Evolutionary conservation across 2,329 filamentous ascomycete genomes (phyloP), one percentile per base, ranked within the genome.

Genomic region (Phialemonium atrogriseum): DNA sequence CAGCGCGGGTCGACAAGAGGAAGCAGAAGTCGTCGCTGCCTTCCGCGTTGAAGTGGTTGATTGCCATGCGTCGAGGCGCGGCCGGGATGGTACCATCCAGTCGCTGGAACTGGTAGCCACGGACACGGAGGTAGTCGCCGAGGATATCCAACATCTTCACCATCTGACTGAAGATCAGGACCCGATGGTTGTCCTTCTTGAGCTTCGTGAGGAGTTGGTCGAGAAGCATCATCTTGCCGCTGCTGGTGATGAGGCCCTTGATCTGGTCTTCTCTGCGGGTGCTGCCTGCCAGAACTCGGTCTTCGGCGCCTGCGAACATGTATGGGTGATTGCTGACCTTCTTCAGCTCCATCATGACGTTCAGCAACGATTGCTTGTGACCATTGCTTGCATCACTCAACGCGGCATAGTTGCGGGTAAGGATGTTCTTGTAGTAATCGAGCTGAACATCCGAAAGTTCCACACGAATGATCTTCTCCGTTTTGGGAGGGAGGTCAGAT

Each of bases 341-440:
- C 66, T 98, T 98, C 49, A 98, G 60, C 57, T 98, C 91, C 91
- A 98, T 98, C 77, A 98, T 95, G 54, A 98, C 91, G 58, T 98
- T 98, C 41, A 98, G 66, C 10, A 98, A 64, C 0, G 89, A 96
- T 44, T 94, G 89, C 58, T 94, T 96, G 55, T 93, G 85, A 5
- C 89, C 91, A 38, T 77, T 85, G 26, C 81, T 80, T 27, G 87
- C 89, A 50, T 94, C 84, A 47, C 93, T 94, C 19, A 98, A 70
- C 4, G 89, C 91, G 18, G 87, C 79, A 49, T 98, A 98, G 53
- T 98, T 98, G 49, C 89, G 80, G 0, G 91, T 96, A 15, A 98
- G 68, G 37, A 98, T 96, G 51, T 96, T 96, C 62, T 96, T 96
- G 67, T 98, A 98, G 57, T 95, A 96, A 42, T 98, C 89, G 8